phyloP scores from a whole-genome alignment of 257 asterid genomes.

The Solanum ossicruentum region DNA sequence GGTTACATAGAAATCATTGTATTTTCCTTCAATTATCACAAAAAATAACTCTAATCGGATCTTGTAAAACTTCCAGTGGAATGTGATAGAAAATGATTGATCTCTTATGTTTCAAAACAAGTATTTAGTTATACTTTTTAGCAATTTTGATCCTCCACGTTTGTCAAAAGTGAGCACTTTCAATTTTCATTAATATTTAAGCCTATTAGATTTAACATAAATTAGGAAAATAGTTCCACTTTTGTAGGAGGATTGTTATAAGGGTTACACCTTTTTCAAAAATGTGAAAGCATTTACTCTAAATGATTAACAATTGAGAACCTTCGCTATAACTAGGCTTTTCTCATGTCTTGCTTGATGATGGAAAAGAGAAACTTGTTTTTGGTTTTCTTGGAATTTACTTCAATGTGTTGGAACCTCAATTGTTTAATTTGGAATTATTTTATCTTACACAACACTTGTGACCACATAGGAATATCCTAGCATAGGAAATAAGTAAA shows the following conservation, averaged over 20 bases:
- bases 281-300: not conserved
- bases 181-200: not conserved
- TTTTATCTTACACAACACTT: not conserved
- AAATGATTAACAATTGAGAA: not conserved
- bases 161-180: not conserved
- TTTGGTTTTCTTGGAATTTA: conserved; percentile 16
- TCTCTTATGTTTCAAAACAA: not conserved
- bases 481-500: not conserved
- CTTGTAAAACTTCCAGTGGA: not conserved
- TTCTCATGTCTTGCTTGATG: conserved; percentile 17
- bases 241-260: not conserved
- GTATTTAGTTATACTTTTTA: not conserved
- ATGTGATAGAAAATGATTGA: not conserved
- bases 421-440: conserved; percentile 6
- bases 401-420: conserved; percentile 4
- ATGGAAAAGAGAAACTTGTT: conserved; percentile 1
- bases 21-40: not conserved
- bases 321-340: not conserved
- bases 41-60: not conserved
- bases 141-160: too few species aligned
- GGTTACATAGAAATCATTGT: not conserved
- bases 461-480: not conserved
- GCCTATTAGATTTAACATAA: not conserved
- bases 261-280: not conserved
- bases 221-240: not conserved